A percentile compares a stretch with the other conserved stretches of the same genome.
Conservation (phyloP, 129 eudicot species). For the Escallonia herrerae region DNA sequence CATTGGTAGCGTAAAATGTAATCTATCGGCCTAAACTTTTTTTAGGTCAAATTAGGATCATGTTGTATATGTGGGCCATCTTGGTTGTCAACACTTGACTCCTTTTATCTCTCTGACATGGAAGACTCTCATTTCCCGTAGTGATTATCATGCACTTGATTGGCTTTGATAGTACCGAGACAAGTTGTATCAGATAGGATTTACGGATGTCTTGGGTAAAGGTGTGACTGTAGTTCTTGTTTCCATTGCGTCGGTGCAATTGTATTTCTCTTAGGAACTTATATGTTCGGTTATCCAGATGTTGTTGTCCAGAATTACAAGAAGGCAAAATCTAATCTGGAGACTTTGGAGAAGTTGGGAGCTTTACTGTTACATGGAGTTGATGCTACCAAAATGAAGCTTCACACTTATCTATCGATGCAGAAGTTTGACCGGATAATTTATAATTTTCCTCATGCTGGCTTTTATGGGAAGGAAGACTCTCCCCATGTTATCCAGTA, state of each 20-base stretch:
- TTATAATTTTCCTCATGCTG: conserved; percentile 74
- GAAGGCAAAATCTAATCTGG: conserved; percentile 33
- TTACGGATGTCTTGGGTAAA: too few species aligned
- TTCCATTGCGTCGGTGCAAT: not conserved
- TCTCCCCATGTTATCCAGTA: conserved; percentile 28
- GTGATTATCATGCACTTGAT: too few species aligned
- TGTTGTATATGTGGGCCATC: too few species aligned
- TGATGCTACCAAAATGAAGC: conserved; percentile 42
- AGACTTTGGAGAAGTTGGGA: conserved; percentile 22
- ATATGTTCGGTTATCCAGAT: conserved; percentile 19
- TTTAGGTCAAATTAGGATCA: too few species aligned
- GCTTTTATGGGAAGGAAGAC: conserved; percentile 47
- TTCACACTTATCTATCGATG: conserved; percentile 21
- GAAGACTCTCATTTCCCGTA: too few species aligned
- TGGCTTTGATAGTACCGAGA: too few species aligned
- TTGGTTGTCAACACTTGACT: too few species aligned
- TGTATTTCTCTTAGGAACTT: not conserved
- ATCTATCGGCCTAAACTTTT: too few species aligned
- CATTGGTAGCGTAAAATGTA: too few species aligned
- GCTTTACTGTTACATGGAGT: conserved; percentile 35
- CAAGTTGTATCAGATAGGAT: too few species aligned
- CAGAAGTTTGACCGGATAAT: conserved; percentile 56
- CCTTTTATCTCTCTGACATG: too few species aligned
- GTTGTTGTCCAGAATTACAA: conserved; percentile 31
- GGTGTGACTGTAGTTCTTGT: not conserved